Conservation (phyloP, 805 yeast species). For the Vanderwaltozyma yarrowii region DNA sequence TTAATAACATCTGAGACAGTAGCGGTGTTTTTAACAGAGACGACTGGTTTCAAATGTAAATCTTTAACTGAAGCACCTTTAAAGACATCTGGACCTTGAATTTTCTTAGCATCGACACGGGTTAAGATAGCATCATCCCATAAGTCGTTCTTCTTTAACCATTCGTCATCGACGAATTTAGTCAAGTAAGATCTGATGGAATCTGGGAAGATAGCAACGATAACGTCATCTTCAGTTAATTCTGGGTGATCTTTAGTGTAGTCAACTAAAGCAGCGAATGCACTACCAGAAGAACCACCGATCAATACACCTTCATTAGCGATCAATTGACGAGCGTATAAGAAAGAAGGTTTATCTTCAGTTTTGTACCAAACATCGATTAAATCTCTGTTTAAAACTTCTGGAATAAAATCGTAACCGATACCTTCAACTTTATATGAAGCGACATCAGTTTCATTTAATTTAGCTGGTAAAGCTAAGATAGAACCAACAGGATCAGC, state of each 20-base stretch:
- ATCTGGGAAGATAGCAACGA: slow-evolving; percentile 80
- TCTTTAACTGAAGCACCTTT: slow-evolving; percentile 53
- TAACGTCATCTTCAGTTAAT: slow-evolving; percentile 60
- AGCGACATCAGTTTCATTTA: slow-evolving; percentile 43
- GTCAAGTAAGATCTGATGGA: slow-evolving; percentile 78
- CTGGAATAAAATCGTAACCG: slow-evolving; percentile 83
- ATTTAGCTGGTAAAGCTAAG: slow-evolving; percentile 65
- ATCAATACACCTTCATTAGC: slow-evolving; percentile 78
- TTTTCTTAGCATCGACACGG: slow-evolving; percentile 21
- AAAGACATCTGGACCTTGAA: slow-evolving; percentile 30
- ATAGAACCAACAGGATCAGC: slow-evolving; percentile 88
- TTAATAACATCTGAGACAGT: slow-evolving; percentile 56
- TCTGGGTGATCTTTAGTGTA: slow-evolving; percentile 50
- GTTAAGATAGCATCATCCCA: slow-evolving; percentile 42
- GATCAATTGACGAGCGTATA: slow-evolving; percentile 71
- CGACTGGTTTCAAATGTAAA: slow-evolving; percentile 69
- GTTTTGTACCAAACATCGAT: slow-evolving; percentile 82
- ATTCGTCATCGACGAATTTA: slow-evolving; percentile 82
- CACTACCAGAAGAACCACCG: slow-evolving; percentile 86
- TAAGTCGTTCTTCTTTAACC: slow-evolving; percentile 75
- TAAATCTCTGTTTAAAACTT: slow-evolving; percentile 53
- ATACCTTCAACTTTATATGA: slow-evolving; percentile 83
- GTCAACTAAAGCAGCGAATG: slow-evolving; percentile 67
- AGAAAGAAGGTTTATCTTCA: slow-evolving; percentile 70
- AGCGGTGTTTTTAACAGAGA: slow-evolving; percentile 53